Percentiles rank a stretch among this genome's conserved stretches.
phyloP scores from a whole-genome alignment of 306 rosid species.

The Acacia crassicarpa region DNA sequence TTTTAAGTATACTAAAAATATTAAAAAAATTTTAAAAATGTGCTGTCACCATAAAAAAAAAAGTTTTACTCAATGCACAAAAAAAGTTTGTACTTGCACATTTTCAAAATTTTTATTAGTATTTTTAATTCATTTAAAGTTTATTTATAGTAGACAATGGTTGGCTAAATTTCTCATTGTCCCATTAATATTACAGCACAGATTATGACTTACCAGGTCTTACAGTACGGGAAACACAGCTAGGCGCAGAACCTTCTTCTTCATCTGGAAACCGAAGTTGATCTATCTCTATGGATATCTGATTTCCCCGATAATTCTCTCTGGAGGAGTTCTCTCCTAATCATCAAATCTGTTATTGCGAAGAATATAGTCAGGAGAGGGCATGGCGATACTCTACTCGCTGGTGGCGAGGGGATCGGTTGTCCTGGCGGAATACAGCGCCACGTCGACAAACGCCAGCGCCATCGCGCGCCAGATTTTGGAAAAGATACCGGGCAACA shows the following conservation, averaged over 20 bases:
- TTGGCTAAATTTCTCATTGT: no score
- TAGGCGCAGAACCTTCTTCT: background rate
- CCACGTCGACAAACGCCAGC: slow-evolving; percentile 84
- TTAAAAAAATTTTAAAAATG: no score
- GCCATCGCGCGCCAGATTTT: slow-evolving; percentile 75
- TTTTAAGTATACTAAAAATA: no score
- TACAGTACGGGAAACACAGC: background rate
- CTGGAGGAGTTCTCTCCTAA: background rate
- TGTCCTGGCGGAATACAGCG: slow-evolving; percentile 78
- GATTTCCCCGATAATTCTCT: background rate
- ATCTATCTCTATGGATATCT: background rate
- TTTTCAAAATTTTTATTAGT: no score
- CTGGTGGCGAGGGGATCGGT: slow-evolving; percentile 94
- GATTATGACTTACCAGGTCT: background rate
- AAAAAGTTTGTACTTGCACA: no score
- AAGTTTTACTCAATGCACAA: no score
- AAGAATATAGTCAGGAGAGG: background rate
- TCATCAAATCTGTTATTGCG: background rate
- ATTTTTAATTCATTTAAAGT: no score
- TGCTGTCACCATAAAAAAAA: no score
- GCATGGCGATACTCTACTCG: slow-evolving; percentile 82
- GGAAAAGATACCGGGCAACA: slow-evolving; percentile 78
- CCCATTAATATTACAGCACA: no score
- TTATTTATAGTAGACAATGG: no score
- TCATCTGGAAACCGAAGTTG: background rate